These are phyloP conservation scores for Allium fistulosum DNA, from an alignment of 106 monocot genomes.

Conservation along the genomic window DNA sequence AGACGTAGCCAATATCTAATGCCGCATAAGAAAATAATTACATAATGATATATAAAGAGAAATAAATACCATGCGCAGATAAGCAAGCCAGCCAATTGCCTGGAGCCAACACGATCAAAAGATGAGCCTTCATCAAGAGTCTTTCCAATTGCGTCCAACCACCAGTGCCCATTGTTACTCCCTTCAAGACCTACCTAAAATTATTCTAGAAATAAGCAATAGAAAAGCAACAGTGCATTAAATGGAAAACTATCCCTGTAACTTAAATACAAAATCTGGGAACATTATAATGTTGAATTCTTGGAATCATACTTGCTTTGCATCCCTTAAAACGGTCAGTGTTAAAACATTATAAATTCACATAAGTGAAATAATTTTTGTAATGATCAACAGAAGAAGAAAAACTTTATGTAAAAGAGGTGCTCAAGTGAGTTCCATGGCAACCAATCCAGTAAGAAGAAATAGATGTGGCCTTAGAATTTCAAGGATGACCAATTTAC, in stretches of 20 bases:
- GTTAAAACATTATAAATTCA: neutral
- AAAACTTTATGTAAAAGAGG: no score
- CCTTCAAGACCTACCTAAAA: constrained; percentile 71
- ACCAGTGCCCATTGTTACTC: constrained; percentile 72
- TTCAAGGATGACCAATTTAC: neutral
- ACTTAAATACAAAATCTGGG: neutral
- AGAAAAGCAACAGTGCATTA: neutral
- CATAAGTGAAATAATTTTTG: neutral
- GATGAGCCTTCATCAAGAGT: constrained; percentile 53
- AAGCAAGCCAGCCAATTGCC: constrained; percentile 64
- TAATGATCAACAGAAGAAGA: no score
- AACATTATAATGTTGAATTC: neutral
- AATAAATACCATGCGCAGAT: constrained; percentile 55
- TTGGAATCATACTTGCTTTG: neutral
- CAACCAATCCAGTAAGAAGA: neutral
- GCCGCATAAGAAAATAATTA: neutral
- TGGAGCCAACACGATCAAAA: constrained; percentile 75
- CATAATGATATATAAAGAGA: neutral
- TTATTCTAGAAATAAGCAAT: constrained; percentile 4
- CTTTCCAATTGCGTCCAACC: constrained; percentile 60
- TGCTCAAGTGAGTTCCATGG: no score
- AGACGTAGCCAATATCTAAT: neutral
- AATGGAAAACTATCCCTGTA: neutral
- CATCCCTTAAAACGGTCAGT: neutral
- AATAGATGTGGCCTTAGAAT: neutral